Evolutionary conservation across 108 stramenopile genomes (phyloP).

Genomic region (Pseudonitzschia pungens): DNA sequence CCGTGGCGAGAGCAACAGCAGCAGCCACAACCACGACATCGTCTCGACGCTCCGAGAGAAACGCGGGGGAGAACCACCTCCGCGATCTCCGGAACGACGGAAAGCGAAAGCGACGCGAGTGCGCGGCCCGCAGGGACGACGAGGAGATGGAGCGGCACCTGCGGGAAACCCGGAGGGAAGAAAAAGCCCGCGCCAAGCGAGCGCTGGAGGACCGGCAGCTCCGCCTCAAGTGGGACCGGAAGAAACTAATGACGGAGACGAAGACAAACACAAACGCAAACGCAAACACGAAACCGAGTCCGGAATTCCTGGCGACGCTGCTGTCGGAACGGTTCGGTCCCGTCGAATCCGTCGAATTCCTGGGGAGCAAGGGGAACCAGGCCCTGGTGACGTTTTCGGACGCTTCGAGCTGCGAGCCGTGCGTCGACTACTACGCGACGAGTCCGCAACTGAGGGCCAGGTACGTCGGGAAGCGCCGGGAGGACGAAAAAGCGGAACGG

Average conservation of each 20-base stretch:
- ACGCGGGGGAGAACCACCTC: constrained; percentile 44
- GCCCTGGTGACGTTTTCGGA: constrained; percentile 72
- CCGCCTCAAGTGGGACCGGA: constrained; percentile 83
- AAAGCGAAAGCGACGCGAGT: constrained; percentile 51
- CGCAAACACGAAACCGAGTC: constrained; percentile 52
- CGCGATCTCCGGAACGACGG: constrained; percentile 69
- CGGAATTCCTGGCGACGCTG: constrained; percentile 52
- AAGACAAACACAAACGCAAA: too few relatives aligned
- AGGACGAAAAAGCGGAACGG: constrained; percentile 36
- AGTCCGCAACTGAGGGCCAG: constrained; percentile 78
- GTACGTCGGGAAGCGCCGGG: constrained; percentile 66
- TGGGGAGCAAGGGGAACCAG: constrained; percentile 77
- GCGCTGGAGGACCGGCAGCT: constrained; percentile 67
- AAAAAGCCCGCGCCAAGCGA: too few relatives aligned
- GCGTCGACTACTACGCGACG: constrained; percentile 62
- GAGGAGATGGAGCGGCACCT: constrained; percentile 30
- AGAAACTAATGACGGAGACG: too few relatives aligned
- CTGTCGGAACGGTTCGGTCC: constrained; percentile 59
- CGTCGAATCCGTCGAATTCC: constrained; percentile 69
- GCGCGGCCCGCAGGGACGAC: constrained; percentile 45
- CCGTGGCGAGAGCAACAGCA: neutral
- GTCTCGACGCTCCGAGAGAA: neutral
- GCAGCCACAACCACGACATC: neutral
- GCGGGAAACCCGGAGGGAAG: constrained; percentile 31
- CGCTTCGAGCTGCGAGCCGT: constrained; percentile 61